Base-by-base conservation (phyloP, 2,329 filamentous ascomycete genomes). In the Sclerotinia borealis region DNA sequence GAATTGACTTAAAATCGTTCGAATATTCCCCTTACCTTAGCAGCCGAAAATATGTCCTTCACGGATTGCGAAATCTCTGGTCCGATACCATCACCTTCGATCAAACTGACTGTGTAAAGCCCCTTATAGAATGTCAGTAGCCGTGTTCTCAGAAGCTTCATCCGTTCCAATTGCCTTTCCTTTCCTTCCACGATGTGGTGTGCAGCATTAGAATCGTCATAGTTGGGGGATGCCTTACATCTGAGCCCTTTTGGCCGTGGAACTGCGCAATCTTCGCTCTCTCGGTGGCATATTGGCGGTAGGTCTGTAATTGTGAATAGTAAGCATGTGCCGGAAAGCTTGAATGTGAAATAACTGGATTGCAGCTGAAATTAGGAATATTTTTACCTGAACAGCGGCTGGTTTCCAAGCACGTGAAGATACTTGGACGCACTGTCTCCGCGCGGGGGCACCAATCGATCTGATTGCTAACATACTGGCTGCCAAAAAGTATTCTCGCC, bases 61-160 rank as follows among this genome's bases (percentile, higher is more conserved):
- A 99, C 93, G 58, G 95, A 96, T 80, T 96, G 88, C 70, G 95
- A 88, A 76, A 99, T 99, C 82, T 99, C 93, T 69, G 95, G 95
- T 67, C 95, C 95, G 77, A 99, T 99, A 77, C 95, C 95, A 76
- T 99, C 96, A 80, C 96, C 95, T 85, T 99, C 96, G 71, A 99
- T 99, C 80, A 99, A 83, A 73, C 91, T 93, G 75, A 99, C 95
- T 64, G 91, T 90, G 85, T 89, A 99, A 79, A 95, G 95, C 76
- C 95, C 95, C 92, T 96, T 73, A 11, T 45, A 36, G 39, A 47
- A 63, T 50, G 61, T 74, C 63, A 73, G 71, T 59, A n/a, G 31
- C 56, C 47, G 11, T 52, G 27, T 50, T 56, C 50, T 10, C 6
- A n/a, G 51, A 60, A 15, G 1, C 34, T 25, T 13, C 25, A 13